Evolutionary conservation across 345 rosid genomes (phyloP).

Genomic region (Heritiera littoralis): DNA sequence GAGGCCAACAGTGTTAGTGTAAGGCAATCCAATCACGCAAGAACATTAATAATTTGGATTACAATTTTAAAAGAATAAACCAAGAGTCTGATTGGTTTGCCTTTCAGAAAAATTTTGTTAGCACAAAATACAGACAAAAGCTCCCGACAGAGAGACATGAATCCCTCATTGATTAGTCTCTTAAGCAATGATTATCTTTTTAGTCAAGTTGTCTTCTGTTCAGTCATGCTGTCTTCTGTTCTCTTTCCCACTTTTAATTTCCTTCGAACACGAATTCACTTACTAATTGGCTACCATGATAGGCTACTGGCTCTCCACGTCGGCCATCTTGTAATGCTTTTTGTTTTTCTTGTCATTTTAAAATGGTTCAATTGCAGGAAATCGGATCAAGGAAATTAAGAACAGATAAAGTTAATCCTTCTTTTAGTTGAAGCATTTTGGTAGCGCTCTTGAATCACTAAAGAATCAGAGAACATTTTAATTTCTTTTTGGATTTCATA

Average conservation of each 20-base stretch:
- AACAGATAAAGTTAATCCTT: too few species aligned
- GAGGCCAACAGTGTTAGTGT: not conserved
- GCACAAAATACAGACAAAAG: not conserved
- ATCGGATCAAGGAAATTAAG: too few species aligned
- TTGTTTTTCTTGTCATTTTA: not conserved
- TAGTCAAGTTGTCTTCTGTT: not conserved
- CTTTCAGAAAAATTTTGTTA: not conserved
- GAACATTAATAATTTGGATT: not conserved
- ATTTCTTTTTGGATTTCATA: too few species aligned
- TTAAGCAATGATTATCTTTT: not conserved
- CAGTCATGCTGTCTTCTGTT: too few species aligned
- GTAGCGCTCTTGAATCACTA: too few species aligned
- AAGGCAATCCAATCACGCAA: not conserved
- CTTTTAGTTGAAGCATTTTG: too few species aligned
- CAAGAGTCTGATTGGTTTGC: not conserved
- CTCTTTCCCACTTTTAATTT: not conserved
- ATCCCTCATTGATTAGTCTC: not conserved
- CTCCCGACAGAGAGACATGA: conserved; percentile 9
- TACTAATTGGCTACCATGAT: not conserved
- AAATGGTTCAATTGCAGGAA: too few species aligned
- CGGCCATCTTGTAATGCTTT: too few species aligned
- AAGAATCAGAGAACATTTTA: too few species aligned
- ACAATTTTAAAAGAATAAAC: not conserved
- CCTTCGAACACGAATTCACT: not conserved
- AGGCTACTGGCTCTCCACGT: not conserved